Evolutionary conservation across 768 basidiomycete species (phyloP).

Genomic region (Calvatia gigantea): DNA sequence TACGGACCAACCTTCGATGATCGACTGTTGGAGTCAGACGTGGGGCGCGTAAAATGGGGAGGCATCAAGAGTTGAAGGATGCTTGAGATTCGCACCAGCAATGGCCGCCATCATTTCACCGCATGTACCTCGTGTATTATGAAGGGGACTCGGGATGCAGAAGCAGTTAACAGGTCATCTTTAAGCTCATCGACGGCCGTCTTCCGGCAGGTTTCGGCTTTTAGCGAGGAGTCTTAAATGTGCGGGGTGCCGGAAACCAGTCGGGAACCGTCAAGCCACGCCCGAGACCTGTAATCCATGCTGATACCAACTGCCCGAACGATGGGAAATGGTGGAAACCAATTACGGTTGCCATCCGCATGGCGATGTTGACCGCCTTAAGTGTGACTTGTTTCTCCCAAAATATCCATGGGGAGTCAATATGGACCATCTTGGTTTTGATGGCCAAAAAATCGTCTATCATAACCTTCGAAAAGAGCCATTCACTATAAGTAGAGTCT

Average conservation of each 20-base stretch:
- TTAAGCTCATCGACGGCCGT: slow-evolving; percentile 6
- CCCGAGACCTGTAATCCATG: background rate
- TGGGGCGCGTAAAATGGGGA: slow-evolving; percentile 9
- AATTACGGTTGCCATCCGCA: slow-evolving; percentile 13
- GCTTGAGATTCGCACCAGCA: slow-evolving; percentile 8
- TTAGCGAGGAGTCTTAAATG: background rate
- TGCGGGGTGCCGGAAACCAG: background rate
- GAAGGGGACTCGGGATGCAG: background rate
- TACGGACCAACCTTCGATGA: slow-evolving; percentile 8
- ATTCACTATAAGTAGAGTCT: background rate
- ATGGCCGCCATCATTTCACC: slow-evolving; percentile 10
- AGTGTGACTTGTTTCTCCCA: slow-evolving; percentile 14
- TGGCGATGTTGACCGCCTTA: slow-evolving; percentile 13
- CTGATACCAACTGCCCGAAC: slow-evolving; percentile 1
- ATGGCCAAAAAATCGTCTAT: slow-evolving; percentile 9
- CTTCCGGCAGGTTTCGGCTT: slow-evolving; percentile 4
- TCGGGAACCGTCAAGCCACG: background rate
- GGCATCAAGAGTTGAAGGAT: slow-evolving; percentile 6
- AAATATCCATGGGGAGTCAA: slow-evolving; percentile 14
- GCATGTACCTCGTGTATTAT: slow-evolving; percentile 13
- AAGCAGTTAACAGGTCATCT: background rate
- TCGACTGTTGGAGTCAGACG: slow-evolving; percentile 6
- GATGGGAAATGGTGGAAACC: slow-evolving; percentile 10
- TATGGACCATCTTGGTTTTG: background rate
- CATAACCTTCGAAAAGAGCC: background rate